phyloP scores from a whole-genome alignment of 2,329 filamentous ascomycete species.

The Fusarium sp. region DNA sequence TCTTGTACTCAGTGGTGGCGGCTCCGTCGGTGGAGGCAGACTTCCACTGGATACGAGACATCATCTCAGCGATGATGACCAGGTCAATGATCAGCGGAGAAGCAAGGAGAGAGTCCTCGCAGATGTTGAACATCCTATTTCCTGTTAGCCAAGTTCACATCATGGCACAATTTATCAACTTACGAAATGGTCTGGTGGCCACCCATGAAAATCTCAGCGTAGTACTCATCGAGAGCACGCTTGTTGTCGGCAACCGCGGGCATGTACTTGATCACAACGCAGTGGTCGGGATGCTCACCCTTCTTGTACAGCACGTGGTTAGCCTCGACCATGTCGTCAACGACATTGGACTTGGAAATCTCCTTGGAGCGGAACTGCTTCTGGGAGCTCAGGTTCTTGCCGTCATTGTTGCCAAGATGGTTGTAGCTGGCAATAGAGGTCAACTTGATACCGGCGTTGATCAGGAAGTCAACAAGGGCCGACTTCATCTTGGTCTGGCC shows the following conservation, averaged over 20 bases:
- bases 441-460: constrained; percentile 98
- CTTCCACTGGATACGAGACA: constrained; percentile 98
- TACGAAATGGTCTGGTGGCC: constrained; percentile 96
- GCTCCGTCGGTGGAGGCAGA: constrained; percentile 64
- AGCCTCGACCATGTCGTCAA: constrained; percentile 99
- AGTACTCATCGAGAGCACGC: constrained; percentile 98
- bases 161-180: constrained; percentile 46
- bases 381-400: constrained; percentile 97
- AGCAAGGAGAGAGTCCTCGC: constrained; percentile 96
- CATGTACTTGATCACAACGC: constrained; percentile 99
- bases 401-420: constrained; percentile 99
- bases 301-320: constrained; percentile 91
- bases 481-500: constrained; percentile 99
- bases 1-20: constrained; percentile 78
- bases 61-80: constrained; percentile 93
- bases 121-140: constrained; percentile 94
- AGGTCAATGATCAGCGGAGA: constrained; percentile 98
- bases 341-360: constrained; percentile 99
- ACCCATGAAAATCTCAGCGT: constrained; percentile 98
- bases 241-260: constrained; percentile 99
- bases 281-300: constrained; percentile 96
- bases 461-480: constrained; percentile 96
- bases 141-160: constrained; percentile 27
- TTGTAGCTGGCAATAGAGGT: constrained; percentile 99
- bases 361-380: constrained; percentile 99